Conservation (phyloP, 345 rosid genomes). For the Aegle marmelos region DNA sequence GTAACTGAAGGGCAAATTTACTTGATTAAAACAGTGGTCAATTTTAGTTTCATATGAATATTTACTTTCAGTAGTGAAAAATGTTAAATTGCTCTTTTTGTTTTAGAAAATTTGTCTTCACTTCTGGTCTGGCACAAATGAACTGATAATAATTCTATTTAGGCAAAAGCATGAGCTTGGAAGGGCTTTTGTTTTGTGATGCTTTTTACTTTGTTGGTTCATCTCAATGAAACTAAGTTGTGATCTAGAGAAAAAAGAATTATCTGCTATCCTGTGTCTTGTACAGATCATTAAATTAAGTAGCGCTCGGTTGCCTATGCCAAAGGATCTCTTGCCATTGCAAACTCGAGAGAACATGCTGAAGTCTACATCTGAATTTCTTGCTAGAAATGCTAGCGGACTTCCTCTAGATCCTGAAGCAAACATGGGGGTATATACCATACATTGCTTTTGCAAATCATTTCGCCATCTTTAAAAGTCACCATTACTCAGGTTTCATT, state of each 20-base stretch:
- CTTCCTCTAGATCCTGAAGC: conserved; percentile 81
- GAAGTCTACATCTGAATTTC: conserved; percentile 75
- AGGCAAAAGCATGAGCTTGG: neutral
- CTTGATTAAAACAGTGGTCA: neutral
- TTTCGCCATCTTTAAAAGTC: neutral
- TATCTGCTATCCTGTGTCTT: conserved; percentile 21
- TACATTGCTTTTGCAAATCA: neutral
- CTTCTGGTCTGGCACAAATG: neutral
- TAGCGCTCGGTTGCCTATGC: conserved; percentile 68
- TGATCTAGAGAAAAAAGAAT: conserved; percentile 10
- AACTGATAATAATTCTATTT: neutral
- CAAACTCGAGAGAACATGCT: conserved; percentile 91
- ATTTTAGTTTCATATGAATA: neutral
- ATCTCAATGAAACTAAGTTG: neutral
- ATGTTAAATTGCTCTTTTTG: neutral
- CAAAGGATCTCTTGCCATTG: conserved; percentile 77
- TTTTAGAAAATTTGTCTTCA: neutral
- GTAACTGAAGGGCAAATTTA: neutral
- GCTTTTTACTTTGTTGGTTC: neutral
- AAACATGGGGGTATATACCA: conserved; percentile 69
- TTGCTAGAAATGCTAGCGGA: conserved; percentile 71
- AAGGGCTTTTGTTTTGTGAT: neutral
- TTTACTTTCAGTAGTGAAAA: neutral
- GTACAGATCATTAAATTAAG: conserved; percentile 73
- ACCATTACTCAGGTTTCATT: neutral